phyloP scores from a whole-genome alignment of 306 rosid species.

The Notholithocarpus densiflorus region DNA sequence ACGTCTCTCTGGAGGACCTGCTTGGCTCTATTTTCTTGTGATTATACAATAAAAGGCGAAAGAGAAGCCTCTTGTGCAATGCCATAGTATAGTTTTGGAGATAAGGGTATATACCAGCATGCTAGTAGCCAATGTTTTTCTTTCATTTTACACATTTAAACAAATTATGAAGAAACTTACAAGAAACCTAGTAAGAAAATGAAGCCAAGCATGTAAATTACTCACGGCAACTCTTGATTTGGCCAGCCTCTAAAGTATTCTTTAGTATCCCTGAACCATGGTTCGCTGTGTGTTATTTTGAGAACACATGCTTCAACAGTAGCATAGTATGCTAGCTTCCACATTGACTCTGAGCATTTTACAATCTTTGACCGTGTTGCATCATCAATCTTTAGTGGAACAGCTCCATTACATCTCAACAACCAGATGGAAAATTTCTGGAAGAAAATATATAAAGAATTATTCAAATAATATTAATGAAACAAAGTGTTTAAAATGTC shows the following conservation, averaged over 20 bases:
- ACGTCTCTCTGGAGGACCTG: neutral
- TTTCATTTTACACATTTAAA: neutral
- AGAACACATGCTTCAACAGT: conserved; percentile 72
- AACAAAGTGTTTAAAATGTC: neutral
- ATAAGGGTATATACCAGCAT: neutral
- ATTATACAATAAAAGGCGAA: neutral
- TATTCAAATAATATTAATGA: neutral
- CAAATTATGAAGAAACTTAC: neutral
- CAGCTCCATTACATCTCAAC: conserved; percentile 40
- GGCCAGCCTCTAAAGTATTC: conserved; percentile 87
- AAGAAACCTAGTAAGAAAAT: neutral
- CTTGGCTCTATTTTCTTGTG: neutral
- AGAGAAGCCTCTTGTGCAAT: conserved; percentile 4
- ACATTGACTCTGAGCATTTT: conserved; percentile 92
- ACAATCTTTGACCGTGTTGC: conserved; percentile 61
- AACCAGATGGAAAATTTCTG: conserved; percentile 73
- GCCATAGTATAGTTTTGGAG: neutral
- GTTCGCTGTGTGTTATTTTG: conserved; percentile 50
- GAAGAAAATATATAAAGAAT: conserved; percentile 4
- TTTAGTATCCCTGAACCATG: conserved; percentile 71
- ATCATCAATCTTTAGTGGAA: conserved; percentile 56
- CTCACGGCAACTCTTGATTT: conserved; percentile 81
- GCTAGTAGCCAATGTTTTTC: neutral
- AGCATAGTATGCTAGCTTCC: conserved; percentile 86
- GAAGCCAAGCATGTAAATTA: conserved; percentile 22